Conservation (phyloP, 148 eudicot species). For the Rhododendron simsii region DNA sequence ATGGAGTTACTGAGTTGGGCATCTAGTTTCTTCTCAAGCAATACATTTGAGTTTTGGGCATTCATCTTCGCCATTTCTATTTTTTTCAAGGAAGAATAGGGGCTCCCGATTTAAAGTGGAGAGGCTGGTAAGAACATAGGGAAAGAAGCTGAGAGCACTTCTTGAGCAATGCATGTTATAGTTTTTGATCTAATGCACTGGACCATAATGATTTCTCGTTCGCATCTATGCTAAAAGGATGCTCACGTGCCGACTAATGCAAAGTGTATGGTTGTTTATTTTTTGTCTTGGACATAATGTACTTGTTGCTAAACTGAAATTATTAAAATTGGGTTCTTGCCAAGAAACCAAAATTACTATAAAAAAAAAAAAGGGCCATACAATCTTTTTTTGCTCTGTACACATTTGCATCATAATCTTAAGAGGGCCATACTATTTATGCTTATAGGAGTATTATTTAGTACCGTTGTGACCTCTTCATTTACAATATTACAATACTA, state of each 20-base stretch:
- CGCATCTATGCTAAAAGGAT: not conserved
- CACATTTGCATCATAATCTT: too few species aligned
- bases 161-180: not conserved
- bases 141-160: constrained; percentile 1
- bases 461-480: too few species aligned
- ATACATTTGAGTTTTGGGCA: not conserved
- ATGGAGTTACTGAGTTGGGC: not conserved
- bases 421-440: too few species aligned
- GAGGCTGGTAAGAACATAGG: not conserved
- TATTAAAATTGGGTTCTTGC: too few species aligned
- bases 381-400: too few species aligned
- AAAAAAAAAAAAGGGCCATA: too few species aligned
- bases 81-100: not conserved
- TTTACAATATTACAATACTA: too few species aligned
- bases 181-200: not conserved
- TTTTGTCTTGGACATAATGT: too few species aligned
- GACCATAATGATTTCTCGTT: not conserved
- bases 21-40: not conserved
- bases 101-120: not conserved
- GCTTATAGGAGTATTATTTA: too few species aligned
- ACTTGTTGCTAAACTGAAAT: too few species aligned
- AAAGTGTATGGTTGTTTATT: too few species aligned
- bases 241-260: not conserved
- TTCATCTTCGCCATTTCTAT: not conserved
- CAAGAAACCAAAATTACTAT: too few species aligned